These are phyloP conservation scores for Hanseniaspora lachancei DNA, from an alignment of 805 yeast genomes.

Conservation along the genomic window DNA sequence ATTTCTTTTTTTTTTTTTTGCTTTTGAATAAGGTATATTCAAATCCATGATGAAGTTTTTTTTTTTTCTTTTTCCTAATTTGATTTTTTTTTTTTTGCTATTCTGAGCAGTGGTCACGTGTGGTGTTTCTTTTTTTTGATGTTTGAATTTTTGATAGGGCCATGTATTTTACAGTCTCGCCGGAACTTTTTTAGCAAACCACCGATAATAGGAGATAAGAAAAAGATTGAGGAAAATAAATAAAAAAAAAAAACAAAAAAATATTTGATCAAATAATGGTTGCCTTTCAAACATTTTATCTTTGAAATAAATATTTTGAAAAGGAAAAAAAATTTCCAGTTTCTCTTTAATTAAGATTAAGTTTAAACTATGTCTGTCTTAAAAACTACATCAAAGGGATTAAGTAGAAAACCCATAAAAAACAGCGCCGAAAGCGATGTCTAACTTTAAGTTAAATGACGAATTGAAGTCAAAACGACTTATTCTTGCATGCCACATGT, in stretches of 20 bases:
- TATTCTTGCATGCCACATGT: constrained; percentile 5
- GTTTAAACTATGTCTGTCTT: too few species aligned
- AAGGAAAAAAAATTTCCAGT: too few species aligned
- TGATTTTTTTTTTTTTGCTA: background rate
- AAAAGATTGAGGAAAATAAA: background rate
- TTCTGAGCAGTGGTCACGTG: background rate
- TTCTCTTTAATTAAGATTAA: too few species aligned
- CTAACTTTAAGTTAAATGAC: background rate
- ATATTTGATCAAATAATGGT: too few species aligned
- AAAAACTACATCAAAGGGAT: background rate
- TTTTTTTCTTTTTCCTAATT: constrained; percentile 1
- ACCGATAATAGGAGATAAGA: background rate
- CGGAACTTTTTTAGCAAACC: too few species aligned
- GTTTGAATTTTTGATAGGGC: background rate
- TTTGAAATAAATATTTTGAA: too few species aligned
- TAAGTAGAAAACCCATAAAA: background rate
- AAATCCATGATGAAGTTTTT: background rate
- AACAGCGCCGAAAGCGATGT: background rate
- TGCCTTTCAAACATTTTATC: too few species aligned
- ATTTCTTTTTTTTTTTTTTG: background rate
- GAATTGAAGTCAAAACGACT: constrained; percentile 2
- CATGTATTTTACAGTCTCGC: too few species aligned
- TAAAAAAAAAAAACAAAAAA: too few species aligned
- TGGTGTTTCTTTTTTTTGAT: background rate
- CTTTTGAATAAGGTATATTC: too few species aligned